Base-by-base conservation (phyloP, 2,329 filamentous ascomycete species). In the Stagonosporopsis vannaccii region DNA sequence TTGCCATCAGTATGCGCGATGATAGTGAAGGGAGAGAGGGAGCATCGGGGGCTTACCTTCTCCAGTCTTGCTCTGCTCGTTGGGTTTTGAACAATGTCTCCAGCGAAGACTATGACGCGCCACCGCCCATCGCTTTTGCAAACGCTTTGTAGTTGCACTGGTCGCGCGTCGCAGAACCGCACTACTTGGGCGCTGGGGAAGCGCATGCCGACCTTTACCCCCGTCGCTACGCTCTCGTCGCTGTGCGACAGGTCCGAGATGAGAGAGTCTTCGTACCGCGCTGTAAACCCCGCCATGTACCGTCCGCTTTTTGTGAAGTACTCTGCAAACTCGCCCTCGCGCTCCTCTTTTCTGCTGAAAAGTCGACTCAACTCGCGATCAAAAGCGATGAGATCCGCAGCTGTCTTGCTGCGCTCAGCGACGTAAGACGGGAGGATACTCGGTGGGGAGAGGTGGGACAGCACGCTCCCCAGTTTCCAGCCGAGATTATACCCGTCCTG, bases 341-440 rank as follows among this genome's bases (percentile, higher is more conserved):
- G 76, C 13, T 78, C 72, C 11, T 80, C 70, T 26, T 79, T 77
- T 0, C 79, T 77, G 1, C 79, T 82, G 64, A 87, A 87, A 25
- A 85, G 71, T 59, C 79, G 80, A 0, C 82, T 79, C 1, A 69
- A 84, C 46, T 79, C 77, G 1, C 81, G 79, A 61, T 88, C 86
- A 55, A 88, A 88, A 4, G 83, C 80, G 55, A 88, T 87, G 12
- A 89, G 75, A 50, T 87, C 83, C 0, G 63, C 67, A 0, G 75
- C 75, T 0, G 70, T 73, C 35, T 74, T 75, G 0, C 58, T 47
- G 77, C 87, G 81, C 72, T 90, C 87, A 20, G 80, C 71, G 58
- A 87, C 84, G 68, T 90, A 90, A 47, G 84, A 88, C 45, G 82
- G 75, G 0, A 90, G 78, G 5, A 90, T 72, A 1, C 74, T 73